Evolutionary conservation across 768 basidiomycete species (phyloP), one percentile per base, ranked within the genome.

Genomic region (Hemileccinum impolitum): DNA sequence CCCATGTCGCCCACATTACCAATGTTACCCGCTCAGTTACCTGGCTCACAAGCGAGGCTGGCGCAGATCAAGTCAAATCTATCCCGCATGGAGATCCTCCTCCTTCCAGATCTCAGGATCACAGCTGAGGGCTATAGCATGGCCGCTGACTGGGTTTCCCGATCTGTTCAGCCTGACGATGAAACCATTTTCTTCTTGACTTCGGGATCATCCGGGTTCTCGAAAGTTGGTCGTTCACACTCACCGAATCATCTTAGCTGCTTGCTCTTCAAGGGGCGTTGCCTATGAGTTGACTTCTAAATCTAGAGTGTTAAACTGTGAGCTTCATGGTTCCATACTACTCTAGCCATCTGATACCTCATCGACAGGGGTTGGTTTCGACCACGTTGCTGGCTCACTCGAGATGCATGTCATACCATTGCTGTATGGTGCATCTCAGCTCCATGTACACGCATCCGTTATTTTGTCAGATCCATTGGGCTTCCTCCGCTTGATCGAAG

Each of bases 351-450:
- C 10, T 43, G 17, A 57, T 7, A 0, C 11, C 19, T 39, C 2
- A 40, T 40, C 6, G 9, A 25, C 19, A 63, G 63, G 63, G 72
- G 71, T 74, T 40, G 69, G 69, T 12, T 72, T 75, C 32, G 73
- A 74, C 47, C 73, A 75, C 41, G 73, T 73, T 48, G 73, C 73
- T 3, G 70, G 68, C 17, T 64, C 72, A 6, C 57, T 71, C 1
- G 73, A 74, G 48, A 59, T 72, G 43, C 70, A 72, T 43, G 50
- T 74, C 1, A 57, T 72, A 7, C 63, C 72, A 26, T 47, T 63
- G 39, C 50, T 65, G 8, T 63, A 62, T 23, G 69, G 68, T 2
- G 51, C 56, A 1, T 53, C 54, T 8, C 59, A 57, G 19, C 48
- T 61, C 14, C 51, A 55, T 21, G 50, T 57, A 3, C 50, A 58